phyloP scores from a whole-genome alignment of 768 basidiomycete species.

The Phanerochaete sordida region DNA sequence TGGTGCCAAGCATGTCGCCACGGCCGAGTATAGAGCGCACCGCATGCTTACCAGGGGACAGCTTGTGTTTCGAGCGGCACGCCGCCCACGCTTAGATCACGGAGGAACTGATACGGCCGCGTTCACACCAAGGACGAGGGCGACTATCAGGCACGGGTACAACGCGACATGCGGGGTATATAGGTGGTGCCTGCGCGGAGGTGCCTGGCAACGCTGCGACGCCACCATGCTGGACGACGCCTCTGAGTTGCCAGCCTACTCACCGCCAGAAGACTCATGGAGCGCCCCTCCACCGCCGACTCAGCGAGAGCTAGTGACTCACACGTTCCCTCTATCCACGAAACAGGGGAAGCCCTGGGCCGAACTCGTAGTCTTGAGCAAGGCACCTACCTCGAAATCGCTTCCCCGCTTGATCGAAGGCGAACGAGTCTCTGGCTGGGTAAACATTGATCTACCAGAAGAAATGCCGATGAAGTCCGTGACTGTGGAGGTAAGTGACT shows the following conservation, averaged over 20 bases:
- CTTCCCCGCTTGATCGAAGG: conserved; percentile 11
- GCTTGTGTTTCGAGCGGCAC: not conserved
- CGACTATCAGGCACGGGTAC: not conserved
- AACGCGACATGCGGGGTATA: not conserved
- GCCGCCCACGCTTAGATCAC: not conserved
- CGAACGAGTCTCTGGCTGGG: not conserved
- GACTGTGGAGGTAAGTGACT: conserved; percentile 2
- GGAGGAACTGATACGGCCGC: not conserved
- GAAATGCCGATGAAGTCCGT: conserved; percentile 9
- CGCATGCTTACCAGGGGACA: not conserved
- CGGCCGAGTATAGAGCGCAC: too few relatives aligned
- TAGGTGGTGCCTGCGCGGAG: not conserved
- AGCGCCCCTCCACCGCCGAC: not conserved
- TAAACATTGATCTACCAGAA: conserved; percentile 6
- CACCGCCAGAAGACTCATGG: not conserved
- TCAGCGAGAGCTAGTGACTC: conserved; percentile 1
- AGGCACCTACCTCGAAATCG: not conserved
- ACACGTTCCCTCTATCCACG: conserved; percentile 4
- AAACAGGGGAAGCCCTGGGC: conserved; percentile 7
- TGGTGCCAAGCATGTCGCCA: too few relatives aligned
- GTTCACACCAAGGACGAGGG: not conserved
- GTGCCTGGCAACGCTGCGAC: not conserved
- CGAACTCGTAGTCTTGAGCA: not conserved
- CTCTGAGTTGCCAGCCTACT: conserved; percentile 3
- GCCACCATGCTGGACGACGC: not conserved